A percentile compares a stretch with the other conserved stretches of the same genome.
phyloP scores from a whole-genome alignment of 106 monocot genomes.

The Xerophyta viscosa region DNA sequence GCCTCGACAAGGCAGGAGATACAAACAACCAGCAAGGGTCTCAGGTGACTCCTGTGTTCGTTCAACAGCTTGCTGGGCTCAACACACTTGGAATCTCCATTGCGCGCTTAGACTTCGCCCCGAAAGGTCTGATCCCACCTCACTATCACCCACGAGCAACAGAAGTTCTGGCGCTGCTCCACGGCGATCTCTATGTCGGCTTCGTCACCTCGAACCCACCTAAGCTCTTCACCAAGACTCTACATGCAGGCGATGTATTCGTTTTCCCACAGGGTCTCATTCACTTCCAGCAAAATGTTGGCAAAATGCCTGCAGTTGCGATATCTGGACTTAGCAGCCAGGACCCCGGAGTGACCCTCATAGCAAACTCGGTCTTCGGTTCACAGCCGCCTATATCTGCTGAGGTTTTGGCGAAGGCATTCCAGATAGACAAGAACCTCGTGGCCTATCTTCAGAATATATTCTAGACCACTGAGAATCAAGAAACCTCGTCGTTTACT shows the following conservation, averaged over 20 bases:
- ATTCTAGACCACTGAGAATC: too few species aligned
- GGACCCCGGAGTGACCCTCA: not conserved
- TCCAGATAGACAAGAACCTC: not conserved
- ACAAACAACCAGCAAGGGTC: too few species aligned
- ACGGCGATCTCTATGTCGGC: too few species aligned
- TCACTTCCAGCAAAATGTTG: not conserved
- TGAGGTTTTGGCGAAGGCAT: conserved; percentile 4
- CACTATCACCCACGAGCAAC: too few species aligned
- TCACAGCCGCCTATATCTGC: not conserved
- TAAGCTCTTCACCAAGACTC: not conserved
- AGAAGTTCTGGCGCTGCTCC: too few species aligned
- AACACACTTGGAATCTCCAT: too few species aligned
- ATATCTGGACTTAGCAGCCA: not conserved
- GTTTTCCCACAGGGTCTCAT: conserved; percentile 1
- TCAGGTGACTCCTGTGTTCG: too few species aligned
- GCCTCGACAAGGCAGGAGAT: too few species aligned
- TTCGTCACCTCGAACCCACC: not conserved
- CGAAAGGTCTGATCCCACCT: too few species aligned
- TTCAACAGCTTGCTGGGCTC: too few species aligned
- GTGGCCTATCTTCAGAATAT: not conserved
- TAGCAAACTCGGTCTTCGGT: conserved; percentile 3
- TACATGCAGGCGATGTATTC: not conserved
- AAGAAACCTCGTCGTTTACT: too few species aligned
- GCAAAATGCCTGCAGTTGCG: not conserved
- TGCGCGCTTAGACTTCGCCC: too few species aligned